Conservation (phyloP, 495 filamentous ascomycete species). For the Trichoderma orchidacearum region DNA sequence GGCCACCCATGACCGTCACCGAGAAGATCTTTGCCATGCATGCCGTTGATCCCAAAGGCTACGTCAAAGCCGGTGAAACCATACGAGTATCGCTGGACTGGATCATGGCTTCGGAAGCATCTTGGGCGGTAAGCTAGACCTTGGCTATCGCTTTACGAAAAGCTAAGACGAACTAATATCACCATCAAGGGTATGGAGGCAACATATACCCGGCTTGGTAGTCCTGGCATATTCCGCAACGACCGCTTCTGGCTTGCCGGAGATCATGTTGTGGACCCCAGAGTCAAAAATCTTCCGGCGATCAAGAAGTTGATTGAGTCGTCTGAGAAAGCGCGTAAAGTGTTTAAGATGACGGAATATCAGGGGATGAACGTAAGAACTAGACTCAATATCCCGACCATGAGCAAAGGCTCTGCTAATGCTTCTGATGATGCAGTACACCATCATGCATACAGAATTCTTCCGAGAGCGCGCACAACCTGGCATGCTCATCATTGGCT, state of each 20-base stretch:
- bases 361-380: constrained; percentile 25
- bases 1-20: constrained; percentile 24
- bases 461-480: constrained; percentile 28
- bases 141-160: not conserved
- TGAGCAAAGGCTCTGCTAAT: not conserved
- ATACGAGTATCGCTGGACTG: constrained; percentile 29
- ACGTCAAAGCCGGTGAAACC: constrained; percentile 20
- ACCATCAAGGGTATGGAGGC: constrained; percentile 21
- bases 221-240: constrained; percentile 28
- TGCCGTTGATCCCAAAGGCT: constrained; percentile 18
- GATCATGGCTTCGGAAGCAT: constrained; percentile 26
- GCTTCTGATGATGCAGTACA: constrained; percentile 14
- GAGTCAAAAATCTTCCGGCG: constrained; percentile 18
- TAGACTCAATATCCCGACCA: not conserved
- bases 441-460: constrained; percentile 36
- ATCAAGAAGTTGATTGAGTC: constrained; percentile 20
- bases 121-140: constrained; percentile 19
- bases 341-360: constrained; percentile 32
- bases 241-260: constrained; percentile 35
- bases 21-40: constrained; percentile 30
- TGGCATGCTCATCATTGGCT: constrained; percentile 29
- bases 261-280: constrained; percentile 33
- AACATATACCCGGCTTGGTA: constrained; percentile 19
- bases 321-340: constrained; percentile 18
- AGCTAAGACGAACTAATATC: not conserved